Evolutionary conservation across 164 flowering plant species (phyloP).

Genomic region (Sextonia rubra): DNA sequence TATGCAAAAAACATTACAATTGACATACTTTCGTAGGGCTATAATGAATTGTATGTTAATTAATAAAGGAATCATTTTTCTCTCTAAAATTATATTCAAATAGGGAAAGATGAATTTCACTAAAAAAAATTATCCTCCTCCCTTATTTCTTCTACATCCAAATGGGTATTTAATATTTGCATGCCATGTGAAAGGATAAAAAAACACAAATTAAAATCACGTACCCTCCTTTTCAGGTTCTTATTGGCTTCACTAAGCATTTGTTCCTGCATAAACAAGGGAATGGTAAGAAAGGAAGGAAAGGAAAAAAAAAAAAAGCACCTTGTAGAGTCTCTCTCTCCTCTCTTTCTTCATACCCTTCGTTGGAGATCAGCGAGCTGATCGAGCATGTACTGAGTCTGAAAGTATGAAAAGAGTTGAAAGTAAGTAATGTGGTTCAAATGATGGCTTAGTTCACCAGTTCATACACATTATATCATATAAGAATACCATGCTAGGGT

Average conservation of each 20-base stretch:
- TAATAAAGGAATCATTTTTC: too few species aligned
- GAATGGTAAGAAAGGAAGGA: not conserved
- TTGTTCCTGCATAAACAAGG: constrained; percentile 55
- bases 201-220: not conserved
- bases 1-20: too few species aligned
- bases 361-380: constrained; percentile 75
- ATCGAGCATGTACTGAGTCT: constrained; percentile 90
- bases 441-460: not conserved
- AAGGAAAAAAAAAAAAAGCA: not conserved
- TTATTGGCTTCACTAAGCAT: constrained; percentile 73
- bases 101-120: too few species aligned
- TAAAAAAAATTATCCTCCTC: too few species aligned
- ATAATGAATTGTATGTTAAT: too few species aligned
- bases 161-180: too few species aligned
- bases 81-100: too few species aligned
- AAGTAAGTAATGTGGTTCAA: not conserved
- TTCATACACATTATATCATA: too few species aligned
- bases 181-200: not conserved
- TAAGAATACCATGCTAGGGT: too few species aligned
- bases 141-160: too few species aligned
- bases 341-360: constrained; percentile 43
- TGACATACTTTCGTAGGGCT: too few species aligned
- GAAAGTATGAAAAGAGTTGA: constrained; percentile 8
- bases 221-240: constrained; percentile 68
- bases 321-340: not conserved